Percentiles rank a stretch among this genome's conserved stretches.
These are phyloP conservation scores for Penicillium desertorum DNA, from an alignment of 495 filamentous ascomycete genomes.

Conservation along the genomic window DNA sequence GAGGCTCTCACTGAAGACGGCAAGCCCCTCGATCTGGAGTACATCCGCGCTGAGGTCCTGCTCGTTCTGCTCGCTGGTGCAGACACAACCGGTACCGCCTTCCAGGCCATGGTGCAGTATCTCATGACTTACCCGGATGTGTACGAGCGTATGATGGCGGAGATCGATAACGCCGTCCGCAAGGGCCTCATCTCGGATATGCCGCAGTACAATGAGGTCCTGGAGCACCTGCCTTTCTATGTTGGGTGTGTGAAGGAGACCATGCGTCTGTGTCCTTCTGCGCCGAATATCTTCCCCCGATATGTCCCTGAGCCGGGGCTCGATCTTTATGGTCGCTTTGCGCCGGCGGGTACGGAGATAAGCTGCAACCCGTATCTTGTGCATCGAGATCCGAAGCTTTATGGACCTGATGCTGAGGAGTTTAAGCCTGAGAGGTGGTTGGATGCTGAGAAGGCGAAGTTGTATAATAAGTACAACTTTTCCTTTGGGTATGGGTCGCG, in stretches of 20 bases:
- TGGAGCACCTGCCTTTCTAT: constrained; percentile 47
- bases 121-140: constrained; percentile 46
- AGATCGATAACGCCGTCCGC: constrained; percentile 53
- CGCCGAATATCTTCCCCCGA: constrained; percentile 48
- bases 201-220: constrained; percentile 46
- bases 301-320: constrained; percentile 53
- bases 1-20: constrained; percentile 47
- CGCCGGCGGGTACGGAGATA: constrained; percentile 60
- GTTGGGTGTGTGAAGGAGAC: constrained; percentile 53
- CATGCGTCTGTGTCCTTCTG: constrained; percentile 53
- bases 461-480: constrained; percentile 53
- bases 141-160: constrained; percentile 55
- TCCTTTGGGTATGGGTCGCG: constrained; percentile 56
- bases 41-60: constrained; percentile 55
- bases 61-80: constrained; percentile 61
- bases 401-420: constrained; percentile 48
- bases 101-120: constrained; percentile 54
- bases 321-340: constrained; percentile 50
- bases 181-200: constrained; percentile 37
- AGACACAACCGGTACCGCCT: constrained; percentile 60
- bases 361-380: constrained; percentile 55
- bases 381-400: constrained; percentile 50
- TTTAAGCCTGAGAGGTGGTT: constrained; percentile 45
- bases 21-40: constrained; percentile 47
- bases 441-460: constrained; percentile 40